These are phyloP conservation scores for Fraxinus albicans DNA, from an alignment of 305 asterid genomes.

Conservation along the genomic window DNA sequence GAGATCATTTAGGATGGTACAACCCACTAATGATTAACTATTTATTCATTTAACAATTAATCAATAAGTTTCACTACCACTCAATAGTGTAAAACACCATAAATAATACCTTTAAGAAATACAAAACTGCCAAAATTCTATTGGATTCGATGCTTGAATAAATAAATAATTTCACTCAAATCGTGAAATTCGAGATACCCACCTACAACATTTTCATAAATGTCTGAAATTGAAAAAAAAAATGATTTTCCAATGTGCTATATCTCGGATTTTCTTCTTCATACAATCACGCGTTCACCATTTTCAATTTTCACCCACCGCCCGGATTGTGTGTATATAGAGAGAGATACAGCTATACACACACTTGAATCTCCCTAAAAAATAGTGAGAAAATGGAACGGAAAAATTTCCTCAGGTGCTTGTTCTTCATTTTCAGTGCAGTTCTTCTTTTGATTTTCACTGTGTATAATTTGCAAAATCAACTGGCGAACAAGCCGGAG, in stretches of 20 bases:
- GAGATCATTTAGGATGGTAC: too few relatives aligned
- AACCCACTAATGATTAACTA: too few relatives aligned
- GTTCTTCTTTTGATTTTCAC: conserved; percentile 27
- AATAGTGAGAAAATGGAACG: conserved; percentile 33
- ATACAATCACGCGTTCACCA: not conserved
- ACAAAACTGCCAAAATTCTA: too few relatives aligned
- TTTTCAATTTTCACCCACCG: not conserved
- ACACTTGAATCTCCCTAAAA: not conserved
- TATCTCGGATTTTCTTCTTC: not conserved
- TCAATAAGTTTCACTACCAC: not conserved
- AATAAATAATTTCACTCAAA: not conserved
- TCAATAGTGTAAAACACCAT: not conserved
- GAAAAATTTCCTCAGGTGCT: conserved; percentile 33
- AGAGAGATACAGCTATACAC: not conserved
- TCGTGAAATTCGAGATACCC: not conserved
- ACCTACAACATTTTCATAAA: not conserved
- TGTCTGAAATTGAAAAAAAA: not conserved
- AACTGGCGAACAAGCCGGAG: conserved; percentile 15
- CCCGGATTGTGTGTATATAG: not conserved
- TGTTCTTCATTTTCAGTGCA: conserved; percentile 30
- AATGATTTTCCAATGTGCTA: not conserved
- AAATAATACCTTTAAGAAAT: too few relatives aligned
- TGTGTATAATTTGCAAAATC: conserved; percentile 19
- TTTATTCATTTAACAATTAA: not conserved
- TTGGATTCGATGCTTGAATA: not conserved